A percentile compares a stretch with the other conserved stretches of the same genome.
Conservation (phyloP, 768 basidiomycete genomes). For the Leccinellum albellum region DNA sequence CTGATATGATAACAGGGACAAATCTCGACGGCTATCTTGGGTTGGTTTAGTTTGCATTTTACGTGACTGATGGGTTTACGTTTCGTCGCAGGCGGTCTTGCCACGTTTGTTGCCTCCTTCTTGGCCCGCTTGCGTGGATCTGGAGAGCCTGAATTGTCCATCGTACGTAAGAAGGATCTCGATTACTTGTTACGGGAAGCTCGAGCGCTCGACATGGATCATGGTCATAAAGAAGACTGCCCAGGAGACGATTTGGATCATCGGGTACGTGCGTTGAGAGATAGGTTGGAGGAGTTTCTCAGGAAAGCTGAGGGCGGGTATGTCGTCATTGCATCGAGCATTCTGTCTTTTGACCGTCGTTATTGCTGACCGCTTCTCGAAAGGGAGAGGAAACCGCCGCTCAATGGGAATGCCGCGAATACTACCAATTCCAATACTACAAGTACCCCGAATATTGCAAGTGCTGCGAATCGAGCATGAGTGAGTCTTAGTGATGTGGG, state of each 20-base stretch:
- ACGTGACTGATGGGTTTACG: not conserved
- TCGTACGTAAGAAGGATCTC: conserved; percentile 52
- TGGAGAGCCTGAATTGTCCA: conserved; percentile 63
- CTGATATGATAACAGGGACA: conserved; percentile 15
- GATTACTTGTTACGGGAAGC: conserved; percentile 65
- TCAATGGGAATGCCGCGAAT: not conserved
- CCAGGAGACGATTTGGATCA: conserved; percentile 6
- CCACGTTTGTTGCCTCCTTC: conserved; percentile 69
- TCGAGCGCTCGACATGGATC: conserved; percentile 54
- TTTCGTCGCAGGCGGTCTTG: conserved; percentile 46
- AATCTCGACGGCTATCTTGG: conserved; percentile 40
- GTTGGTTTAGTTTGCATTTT: conserved; percentile 16
- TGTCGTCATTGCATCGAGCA: not conserved
- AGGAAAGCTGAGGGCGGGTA: conserved; percentile 26
- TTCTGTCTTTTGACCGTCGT: not conserved
- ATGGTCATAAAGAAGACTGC: conserved; percentile 36
- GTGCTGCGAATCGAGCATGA: not conserved
- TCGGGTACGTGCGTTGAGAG: conserved; percentile 11
- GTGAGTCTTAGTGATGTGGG: no score
- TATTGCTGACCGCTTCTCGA: not conserved
- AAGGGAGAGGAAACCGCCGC: not conserved
- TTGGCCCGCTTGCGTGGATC: conserved; percentile 67
- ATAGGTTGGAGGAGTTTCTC: conserved; percentile 28
- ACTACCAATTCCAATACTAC: not conserved
- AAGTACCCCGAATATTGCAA: not conserved